phyloP scores from a whole-genome alignment of 768 basidiomycete species.

The Podaxis sp. region DNA sequence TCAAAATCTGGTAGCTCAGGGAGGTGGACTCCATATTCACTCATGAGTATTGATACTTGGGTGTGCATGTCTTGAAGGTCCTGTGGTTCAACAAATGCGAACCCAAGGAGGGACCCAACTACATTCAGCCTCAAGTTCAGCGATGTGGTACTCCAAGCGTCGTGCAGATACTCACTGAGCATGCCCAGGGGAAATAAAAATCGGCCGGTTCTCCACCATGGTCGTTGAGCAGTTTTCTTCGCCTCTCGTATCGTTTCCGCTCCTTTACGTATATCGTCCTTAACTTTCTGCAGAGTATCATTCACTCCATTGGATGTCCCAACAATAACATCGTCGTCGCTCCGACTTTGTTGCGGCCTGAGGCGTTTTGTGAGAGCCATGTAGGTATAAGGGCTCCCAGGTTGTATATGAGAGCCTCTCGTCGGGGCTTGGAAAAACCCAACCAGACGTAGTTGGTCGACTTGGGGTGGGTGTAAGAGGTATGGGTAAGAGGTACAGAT shows the following conservation, averaged over 20 bases:
- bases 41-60: slow-evolving; percentile 63
- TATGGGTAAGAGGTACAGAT: slow-evolving; percentile 31
- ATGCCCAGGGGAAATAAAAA: slow-evolving; percentile 77
- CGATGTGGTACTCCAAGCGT: not conserved
- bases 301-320: not conserved
- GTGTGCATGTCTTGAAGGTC: slow-evolving; percentile 70
- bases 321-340: slow-evolving; percentile 5
- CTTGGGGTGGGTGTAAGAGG: not conserved
- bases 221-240: slow-evolving; percentile 16
- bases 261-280: slow-evolving; percentile 5
- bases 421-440: not conserved
- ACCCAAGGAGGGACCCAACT: slow-evolving; percentile 70
- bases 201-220: slow-evolving; percentile 39
- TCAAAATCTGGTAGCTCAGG: slow-evolving; percentile 65
- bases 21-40: slow-evolving; percentile 68
- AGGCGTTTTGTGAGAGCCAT: slow-evolving; percentile 35
- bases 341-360: not conserved
- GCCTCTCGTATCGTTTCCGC: slow-evolving; percentile 6
- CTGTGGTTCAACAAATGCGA: slow-evolving; percentile 63
- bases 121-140: not conserved
- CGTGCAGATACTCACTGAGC: slow-evolving; percentile 36
- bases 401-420: not conserved
- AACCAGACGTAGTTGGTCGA: not conserved
- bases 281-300: slow-evolving; percentile 1
- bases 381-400: slow-evolving; percentile 18